phyloP scores from a whole-genome alignment of 805 yeast species.

The Lipomyces yamadae region DNA sequence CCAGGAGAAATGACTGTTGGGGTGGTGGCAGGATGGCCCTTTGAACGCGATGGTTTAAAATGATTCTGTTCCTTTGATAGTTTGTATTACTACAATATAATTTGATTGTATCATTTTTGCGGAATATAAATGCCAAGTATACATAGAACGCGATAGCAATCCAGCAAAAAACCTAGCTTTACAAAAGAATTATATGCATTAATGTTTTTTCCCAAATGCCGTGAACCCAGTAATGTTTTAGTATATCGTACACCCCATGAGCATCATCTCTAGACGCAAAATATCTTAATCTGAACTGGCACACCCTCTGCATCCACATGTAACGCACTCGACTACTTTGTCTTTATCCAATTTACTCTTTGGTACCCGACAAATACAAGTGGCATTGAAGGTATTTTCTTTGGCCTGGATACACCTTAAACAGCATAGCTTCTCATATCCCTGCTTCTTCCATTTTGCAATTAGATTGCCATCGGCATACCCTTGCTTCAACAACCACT shows the following conservation, averaged over 20 bases:
- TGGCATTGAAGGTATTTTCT: constrained; percentile 66
- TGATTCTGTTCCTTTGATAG: constrained; percentile 1
- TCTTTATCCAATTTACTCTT: constrained; percentile 52
- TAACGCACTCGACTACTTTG: constrained; percentile 61
- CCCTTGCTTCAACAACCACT: constrained; percentile 70
- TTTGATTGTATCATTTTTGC: background rate
- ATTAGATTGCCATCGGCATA: constrained; percentile 72
- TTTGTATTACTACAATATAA: background rate
- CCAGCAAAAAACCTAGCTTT: background rate
- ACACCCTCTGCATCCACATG: constrained; percentile 87
- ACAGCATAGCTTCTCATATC: constrained; percentile 87
- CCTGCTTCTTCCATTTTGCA: constrained; percentile 84
- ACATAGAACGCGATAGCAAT: background rate
- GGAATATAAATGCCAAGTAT: background rate
- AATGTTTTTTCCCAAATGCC: background rate
- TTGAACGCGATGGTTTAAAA: constrained; percentile 1
- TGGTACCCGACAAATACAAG: constrained; percentile 89
- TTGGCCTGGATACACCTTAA: constrained; percentile 69
- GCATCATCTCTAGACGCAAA: too few species aligned
- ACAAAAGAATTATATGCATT: background rate
- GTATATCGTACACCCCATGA: background rate
- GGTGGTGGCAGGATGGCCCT: background rate
- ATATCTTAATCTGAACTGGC: constrained; percentile 65
- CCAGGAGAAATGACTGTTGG: background rate
- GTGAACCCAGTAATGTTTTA: background rate